A percentile compares a stretch with the other conserved stretches of the same genome.
Evolutionary conservation across 23 red algal species (phyloP).

Genomic region (Cyanidiococcus yangmingshanensis): DNA sequence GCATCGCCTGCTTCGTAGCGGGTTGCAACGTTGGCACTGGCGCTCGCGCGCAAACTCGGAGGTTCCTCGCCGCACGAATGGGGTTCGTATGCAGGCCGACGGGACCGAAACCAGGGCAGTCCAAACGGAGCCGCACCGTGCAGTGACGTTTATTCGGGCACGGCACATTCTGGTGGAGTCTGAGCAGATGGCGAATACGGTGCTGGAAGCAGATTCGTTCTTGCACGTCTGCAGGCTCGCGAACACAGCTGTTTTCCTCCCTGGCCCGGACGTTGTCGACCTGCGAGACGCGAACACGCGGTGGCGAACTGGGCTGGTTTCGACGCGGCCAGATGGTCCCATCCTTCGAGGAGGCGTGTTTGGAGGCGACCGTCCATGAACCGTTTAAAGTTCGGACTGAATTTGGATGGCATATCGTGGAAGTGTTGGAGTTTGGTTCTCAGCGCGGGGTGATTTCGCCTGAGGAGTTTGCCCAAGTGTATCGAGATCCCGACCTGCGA

Average conservation of each 20-base stretch:
- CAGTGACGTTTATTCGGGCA: constrained; percentile 23
- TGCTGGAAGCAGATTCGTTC: not conserved
- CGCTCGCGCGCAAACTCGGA: too few relatives aligned
- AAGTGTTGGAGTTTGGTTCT: constrained; percentile 51
- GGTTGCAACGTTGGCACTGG: too few relatives aligned
- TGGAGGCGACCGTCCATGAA: constrained; percentile 35
- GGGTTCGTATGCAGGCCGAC: too few relatives aligned
- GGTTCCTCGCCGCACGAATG: too few relatives aligned
- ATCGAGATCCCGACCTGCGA: constrained; percentile 4
- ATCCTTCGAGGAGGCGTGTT: constrained; percentile 66
- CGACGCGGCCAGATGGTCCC: constrained; percentile 75
- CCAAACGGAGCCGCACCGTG: not conserved
- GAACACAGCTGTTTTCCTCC: not conserved
- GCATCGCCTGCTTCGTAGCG: too few relatives aligned
- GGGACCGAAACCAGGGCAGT: too few relatives aligned
- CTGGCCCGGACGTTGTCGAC: constrained; percentile 24
- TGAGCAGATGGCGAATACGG: constrained; percentile 27
- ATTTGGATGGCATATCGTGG: constrained; percentile 89
- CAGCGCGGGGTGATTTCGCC: constrained; percentile 41
- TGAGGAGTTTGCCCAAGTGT: constrained; percentile 50
- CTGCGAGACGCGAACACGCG: constrained; percentile 32
- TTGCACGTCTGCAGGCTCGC: not conserved
- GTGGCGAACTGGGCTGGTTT: constrained; percentile 97
- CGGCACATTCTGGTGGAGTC: constrained; percentile 41
- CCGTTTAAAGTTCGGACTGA: constrained; percentile 62